phyloP scores from a whole-genome alignment of 1,284 basidiomycete genomes.

The Pyrrhoderma noxium region DNA sequence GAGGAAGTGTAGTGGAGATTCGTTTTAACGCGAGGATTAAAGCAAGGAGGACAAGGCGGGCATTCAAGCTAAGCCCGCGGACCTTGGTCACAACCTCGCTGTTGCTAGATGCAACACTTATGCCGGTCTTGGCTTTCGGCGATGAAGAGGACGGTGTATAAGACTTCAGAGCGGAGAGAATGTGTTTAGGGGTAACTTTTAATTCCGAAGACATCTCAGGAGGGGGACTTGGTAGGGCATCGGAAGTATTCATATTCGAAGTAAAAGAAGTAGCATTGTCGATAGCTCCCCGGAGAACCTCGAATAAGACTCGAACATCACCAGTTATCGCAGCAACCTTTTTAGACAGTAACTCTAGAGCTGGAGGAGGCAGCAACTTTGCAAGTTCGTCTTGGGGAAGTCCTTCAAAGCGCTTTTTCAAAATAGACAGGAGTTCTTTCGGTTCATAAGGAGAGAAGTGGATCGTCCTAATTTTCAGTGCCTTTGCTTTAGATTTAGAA shows the following conservation, averaged over 20 bases:
- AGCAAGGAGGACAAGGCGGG: conserved; percentile 57
- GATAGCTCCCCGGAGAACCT: conserved; percentile 70
- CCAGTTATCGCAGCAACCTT: conserved; percentile 73
- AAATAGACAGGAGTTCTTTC: conserved; percentile 55
- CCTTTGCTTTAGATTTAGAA: conserved; percentile 15
- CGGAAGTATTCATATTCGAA: conserved; percentile 15
- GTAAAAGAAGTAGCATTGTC: conserved; percentile 46
- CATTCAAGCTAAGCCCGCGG: conserved; percentile 60
- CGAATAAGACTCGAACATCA: conserved; percentile 69
- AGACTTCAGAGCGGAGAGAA: conserved; percentile 62
- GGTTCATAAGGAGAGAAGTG: conserved; percentile 74
- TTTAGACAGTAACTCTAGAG: conserved; percentile 62
- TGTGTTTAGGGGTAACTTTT: conserved; percentile 51
- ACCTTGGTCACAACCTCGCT: conserved; percentile 62
- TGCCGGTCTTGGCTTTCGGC: conserved; percentile 21
- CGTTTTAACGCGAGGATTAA: conserved; percentile 59
- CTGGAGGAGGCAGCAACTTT: conserved; percentile 53
- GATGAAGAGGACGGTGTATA: conserved; percentile 45
- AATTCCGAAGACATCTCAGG: conserved; percentile 29
- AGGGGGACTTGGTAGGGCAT: conserved; percentile 31
- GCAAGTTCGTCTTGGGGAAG: conserved; percentile 35
- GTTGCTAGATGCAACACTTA: conserved; percentile 31
- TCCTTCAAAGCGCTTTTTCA: conserved; percentile 49
- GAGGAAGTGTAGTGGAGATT: conserved; percentile 44
- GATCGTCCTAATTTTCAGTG: conserved; percentile 46